Percentiles rank a stretch among this genome's conserved stretches.
Conservation (phyloP, 2,329 filamentous ascomycete species). For the Colletotrichum trifolii region DNA sequence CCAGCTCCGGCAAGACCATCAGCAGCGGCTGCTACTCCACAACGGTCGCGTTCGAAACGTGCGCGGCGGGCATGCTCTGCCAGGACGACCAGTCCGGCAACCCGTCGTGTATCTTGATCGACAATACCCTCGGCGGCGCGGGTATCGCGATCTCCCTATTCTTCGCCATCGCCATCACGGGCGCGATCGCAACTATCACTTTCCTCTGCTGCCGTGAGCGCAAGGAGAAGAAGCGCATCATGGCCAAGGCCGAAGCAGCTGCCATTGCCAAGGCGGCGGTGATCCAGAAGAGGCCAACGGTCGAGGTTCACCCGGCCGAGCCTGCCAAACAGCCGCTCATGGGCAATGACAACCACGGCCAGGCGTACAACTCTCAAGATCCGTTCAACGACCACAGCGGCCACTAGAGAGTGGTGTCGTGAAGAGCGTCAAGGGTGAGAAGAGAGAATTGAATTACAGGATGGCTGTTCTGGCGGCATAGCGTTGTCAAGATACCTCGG, state of each 20-base stretch:
- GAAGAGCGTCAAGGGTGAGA: background rate
- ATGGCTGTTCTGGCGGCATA: background rate
- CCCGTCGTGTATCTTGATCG: conserved; percentile 55
- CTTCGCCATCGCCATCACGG: conserved; percentile 54
- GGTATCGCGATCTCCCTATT: conserved; percentile 61
- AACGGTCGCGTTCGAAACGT: conserved; percentile 48
- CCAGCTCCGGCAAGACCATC: conserved; percentile 54
- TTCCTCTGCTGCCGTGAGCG: conserved; percentile 65
- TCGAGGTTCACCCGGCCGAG: conserved; percentile 15
- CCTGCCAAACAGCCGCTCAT: conserved; percentile 26
- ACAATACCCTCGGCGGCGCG: conserved; percentile 52
- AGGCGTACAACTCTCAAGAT: conserved; percentile 24
- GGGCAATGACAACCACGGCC: conserved; percentile 16
- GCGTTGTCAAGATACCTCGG: conserved; percentile 25
- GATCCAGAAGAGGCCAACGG: conserved; percentile 52
- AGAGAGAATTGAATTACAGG: background rate
- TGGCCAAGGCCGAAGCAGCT: conserved; percentile 61
- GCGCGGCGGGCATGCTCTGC: conserved; percentile 59
- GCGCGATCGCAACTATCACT: conserved; percentile 54
- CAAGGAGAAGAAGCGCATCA: conserved; percentile 54
- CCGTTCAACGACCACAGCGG: conserved; percentile 31
- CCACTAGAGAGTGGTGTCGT: conserved; percentile 12
- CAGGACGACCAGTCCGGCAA: conserved; percentile 51
- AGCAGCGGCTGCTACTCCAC: conserved; percentile 50
- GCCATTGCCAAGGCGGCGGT: conserved; percentile 59